Evolutionary conservation across 1,284 basidiomycete species (phyloP), one percentile per base, ranked within the genome.

Genomic region (Anthracocystis walkeri): DNA sequence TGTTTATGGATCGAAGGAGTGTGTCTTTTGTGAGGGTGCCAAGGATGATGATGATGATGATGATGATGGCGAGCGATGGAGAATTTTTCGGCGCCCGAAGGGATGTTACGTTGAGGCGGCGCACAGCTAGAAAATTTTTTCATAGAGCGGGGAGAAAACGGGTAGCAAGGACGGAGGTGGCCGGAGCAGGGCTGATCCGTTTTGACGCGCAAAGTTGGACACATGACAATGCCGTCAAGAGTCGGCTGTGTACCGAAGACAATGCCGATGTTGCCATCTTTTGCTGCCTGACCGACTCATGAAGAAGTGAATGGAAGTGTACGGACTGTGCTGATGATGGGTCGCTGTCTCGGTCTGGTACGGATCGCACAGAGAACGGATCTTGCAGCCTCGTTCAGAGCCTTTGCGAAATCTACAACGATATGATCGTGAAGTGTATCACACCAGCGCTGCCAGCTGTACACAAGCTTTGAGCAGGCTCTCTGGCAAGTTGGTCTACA

Each of bases 241-340:
- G 29, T 49, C 29, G 48, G 48, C n/a, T 31, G 27, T 14, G 11
- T 20, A 11, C 27, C 48, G 48, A 31, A 49, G 48, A 49, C 48
- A 7, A 4, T 49, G n/a, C 27, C 48, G 23, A 27, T 27, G 20
- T 16, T 46, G 23, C 44, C 23, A 14, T 4, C 7, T n/a, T n/a
- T n/a, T n/a, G n/a, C n/a, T n/a, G n/a, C n/a, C n/a, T n/a, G n/a
- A 10, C 42, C 38, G 16, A 14, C 11, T 18, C 38, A 40, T 4
- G 4, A 14, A 40, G 38, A 40, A 40, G 29, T 29, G 29, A 29
- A 29, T 29, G 29, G 29, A 29, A 29, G 29, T 8, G 29, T 8
- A 29, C 29, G 8, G 29, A 29, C 29, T 29, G 29, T 29, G 29
- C 29, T 29, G 5, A 29, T 5, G 29, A 29, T 29, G 29, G 29